Conservation (phyloP, 164 flowering plant species). For the Aristolochia fimbriata region DNA sequence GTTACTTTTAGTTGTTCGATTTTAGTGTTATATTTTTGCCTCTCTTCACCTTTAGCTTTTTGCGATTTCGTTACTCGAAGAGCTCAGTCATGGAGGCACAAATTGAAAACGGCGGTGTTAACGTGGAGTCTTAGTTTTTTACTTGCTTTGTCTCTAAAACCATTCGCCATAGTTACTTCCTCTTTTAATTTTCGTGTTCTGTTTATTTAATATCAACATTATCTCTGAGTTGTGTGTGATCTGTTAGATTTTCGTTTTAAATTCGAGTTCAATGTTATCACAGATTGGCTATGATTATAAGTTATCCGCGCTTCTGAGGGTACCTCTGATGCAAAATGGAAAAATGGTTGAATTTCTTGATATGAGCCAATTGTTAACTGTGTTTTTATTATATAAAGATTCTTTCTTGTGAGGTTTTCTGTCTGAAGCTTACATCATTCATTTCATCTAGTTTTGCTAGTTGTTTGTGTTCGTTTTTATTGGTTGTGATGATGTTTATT, state of each 20-base stretch:
- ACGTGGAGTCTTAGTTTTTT: slow-evolving; percentile 46
- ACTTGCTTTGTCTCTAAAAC: slow-evolving; percentile 45
- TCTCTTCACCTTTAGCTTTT: slow-evolving; percentile 57
- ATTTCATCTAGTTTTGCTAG: not conserved
- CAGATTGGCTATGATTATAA: slow-evolving; percentile 57
- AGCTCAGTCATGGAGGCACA: slow-evolving; percentile 68
- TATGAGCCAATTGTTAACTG: slow-evolving; percentile 42
- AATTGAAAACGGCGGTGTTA: slow-evolving; percentile 29
- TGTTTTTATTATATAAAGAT: too few relatives aligned
- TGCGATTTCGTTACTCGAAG: slow-evolving; percentile 14
- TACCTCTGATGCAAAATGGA: slow-evolving; percentile 49
- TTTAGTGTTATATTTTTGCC: slow-evolving; percentile 16
- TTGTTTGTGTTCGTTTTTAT: not conserved
- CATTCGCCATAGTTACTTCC: slow-evolving; percentile 23
- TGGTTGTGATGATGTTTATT: slow-evolving; percentile 50
- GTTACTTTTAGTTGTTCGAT: not conserved
- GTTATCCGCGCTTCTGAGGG: slow-evolving; percentile 94
- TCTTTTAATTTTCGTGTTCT: not conserved
- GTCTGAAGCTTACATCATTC: not conserved
- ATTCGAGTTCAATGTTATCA: not conserved
- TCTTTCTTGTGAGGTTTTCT: too few relatives aligned
- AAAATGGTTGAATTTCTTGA: slow-evolving; percentile 89
- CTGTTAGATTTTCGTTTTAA: not conserved
- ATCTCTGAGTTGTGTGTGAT: too few relatives aligned
- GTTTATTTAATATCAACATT: too few relatives aligned